These are phyloP conservation scores for Carex arenaria DNA, from an alignment of 202 grass and related monocot species.

Conservation along the genomic window DNA sequence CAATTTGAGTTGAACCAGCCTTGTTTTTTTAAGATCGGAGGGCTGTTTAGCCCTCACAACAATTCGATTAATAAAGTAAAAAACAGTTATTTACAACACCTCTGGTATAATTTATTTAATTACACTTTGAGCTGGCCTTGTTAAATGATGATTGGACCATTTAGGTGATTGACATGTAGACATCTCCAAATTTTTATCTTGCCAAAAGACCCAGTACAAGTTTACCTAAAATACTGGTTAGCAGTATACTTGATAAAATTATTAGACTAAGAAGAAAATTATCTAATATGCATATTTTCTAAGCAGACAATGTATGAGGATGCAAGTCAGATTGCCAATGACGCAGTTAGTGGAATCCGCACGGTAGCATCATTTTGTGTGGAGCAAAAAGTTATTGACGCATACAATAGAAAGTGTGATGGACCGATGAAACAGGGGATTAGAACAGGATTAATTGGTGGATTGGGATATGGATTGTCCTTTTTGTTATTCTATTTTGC, in stretches of 20 bases:
- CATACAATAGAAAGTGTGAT: slow-evolving; percentile 68
- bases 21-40: too few relatives aligned
- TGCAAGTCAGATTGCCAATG: slow-evolving; percentile 72
- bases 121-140: neutral
- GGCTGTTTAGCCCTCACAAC: too few relatives aligned
- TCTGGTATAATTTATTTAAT: too few relatives aligned
- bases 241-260: neutral
- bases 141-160: neutral
- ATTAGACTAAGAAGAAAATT: neutral
- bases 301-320: slow-evolving; percentile 73
- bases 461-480: slow-evolving; percentile 70
- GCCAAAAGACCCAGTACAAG: neutral
- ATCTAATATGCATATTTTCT: neutral
- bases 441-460: slow-evolving; percentile 57
- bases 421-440: slow-evolving; percentile 57
- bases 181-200: neutral
- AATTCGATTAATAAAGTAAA: too few relatives aligned
- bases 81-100: too few relatives aligned
- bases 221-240: neutral
- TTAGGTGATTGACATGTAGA: neutral
- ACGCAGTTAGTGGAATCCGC: slow-evolving; percentile 72
- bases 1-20: too few relatives aligned
- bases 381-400: slow-evolving; percentile 72
- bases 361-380: slow-evolving; percentile 68
- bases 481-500: slow-evolving; percentile 52